Evolutionary conservation across 345 rosid species (phyloP), one percentile per base, ranked within the genome.

Genomic region (Mercurialis annua): DNA sequence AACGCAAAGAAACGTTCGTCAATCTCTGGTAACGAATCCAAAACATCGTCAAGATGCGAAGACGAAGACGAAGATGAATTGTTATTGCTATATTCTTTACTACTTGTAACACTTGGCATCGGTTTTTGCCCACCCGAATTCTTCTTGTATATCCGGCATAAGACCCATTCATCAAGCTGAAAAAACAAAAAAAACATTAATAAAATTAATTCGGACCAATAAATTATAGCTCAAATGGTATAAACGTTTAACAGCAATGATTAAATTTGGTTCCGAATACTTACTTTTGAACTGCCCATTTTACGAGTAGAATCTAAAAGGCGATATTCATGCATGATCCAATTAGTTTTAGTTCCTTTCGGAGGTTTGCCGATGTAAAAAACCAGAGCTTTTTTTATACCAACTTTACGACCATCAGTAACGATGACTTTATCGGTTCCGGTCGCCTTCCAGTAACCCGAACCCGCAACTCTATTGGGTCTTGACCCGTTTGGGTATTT

Each of bases 311-410:
- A 44, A 23, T 85, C 96, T n/a, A 87, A 4, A 58, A 94, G 87
- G 54, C 99, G 91, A 67, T 89, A 94, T 70, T 94, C 99, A 54
- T 94, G 99, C 99, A 94, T 91, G 65, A 94, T 94, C 99, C 99
- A 94, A 82, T 91, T 94, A 12, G 99, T 94, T 78, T 94, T 94
- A 55, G 85, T 85, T 16, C 99, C 99, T 79, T 86, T 94, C 0
- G 96, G 97, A 3, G 99, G 92, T 67, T 87, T 94, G 0, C 99
- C 99, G n/a, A 89, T 29, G 63, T 94, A 94, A 62, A 94, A 94
- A 10, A 91, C 97, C 18, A 91, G 81, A 66, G 97, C 92, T 78
- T 94, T 94, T 82, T 94, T 94, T 55, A 93, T 89, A 10, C 99
- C 99, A 30, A 86, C 94, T 73, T 86, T 85, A 27, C 85, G 89